Evolutionary conservation across 176 grass and related monocot genomes (phyloP).

Genomic region (Poa annua): DNA sequence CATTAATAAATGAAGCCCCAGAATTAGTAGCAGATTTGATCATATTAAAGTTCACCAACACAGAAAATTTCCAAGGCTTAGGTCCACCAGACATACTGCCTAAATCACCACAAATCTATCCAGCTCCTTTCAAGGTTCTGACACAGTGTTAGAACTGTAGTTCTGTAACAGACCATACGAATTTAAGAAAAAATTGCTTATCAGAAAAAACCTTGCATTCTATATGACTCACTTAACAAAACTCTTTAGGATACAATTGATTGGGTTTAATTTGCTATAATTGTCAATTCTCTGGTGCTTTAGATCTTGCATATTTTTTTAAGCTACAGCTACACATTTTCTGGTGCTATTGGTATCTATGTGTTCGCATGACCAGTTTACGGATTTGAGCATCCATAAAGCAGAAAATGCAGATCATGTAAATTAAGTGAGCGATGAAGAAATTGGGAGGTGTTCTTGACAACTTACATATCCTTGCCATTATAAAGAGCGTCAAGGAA

Average conservation of each 20-base stretch:
- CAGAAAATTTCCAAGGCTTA: neutral
- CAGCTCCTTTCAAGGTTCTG: neutral
- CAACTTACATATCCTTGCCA: constrained; percentile 78
- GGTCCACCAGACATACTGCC: neutral
- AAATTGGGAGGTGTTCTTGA: constrained; percentile 4
- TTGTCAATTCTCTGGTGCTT: neutral
- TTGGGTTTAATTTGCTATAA: neutral
- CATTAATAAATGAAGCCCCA: constrained; percentile 15
- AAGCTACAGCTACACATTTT: constrained; percentile 1
- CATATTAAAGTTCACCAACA: neutral
- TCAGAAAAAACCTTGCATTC: neutral
- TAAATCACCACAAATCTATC: neutral
- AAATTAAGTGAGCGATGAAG: constrained; percentile 2
- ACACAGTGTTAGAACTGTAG: neutral
- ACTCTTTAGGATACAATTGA: neutral
- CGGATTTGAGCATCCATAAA: constrained; percentile 5
- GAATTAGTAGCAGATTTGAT: neutral
- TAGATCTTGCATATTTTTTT: neutral
- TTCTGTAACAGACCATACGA: neutral
- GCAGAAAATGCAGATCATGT: constrained; percentile 4
- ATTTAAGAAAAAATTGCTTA: neutral
- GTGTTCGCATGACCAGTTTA: neutral
- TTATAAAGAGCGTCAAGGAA: constrained; percentile 79
- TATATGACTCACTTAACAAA: too few relatives aligned
- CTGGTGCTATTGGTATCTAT: neutral